A percentile compares a stretch with the other conserved stretches of the same genome.
These are phyloP conservation scores for Penicillium sp. DNA, from an alignment of 2,329 filamentous ascomycete genomes.

Conservation along the genomic window DNA sequence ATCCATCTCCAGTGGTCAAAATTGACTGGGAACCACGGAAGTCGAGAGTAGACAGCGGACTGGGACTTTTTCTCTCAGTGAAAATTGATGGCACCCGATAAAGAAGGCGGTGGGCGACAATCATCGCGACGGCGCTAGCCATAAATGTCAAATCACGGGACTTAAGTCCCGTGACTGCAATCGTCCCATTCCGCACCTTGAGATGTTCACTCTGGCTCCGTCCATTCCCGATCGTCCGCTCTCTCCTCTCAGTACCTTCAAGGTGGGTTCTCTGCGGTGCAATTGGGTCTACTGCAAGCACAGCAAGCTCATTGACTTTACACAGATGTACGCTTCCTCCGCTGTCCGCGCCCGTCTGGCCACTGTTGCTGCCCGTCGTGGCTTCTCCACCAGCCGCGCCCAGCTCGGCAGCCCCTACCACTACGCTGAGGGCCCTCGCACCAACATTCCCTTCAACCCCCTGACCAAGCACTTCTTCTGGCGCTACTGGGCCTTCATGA, in stretches of 20 bases:
- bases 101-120: constrained; percentile 25
- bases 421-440: constrained; percentile 93
- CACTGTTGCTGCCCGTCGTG: constrained; percentile 78
- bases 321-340: constrained; percentile 74
- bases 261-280: constrained; percentile 27
- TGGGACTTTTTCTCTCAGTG: constrained; percentile 25
- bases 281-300: constrained; percentile 41
- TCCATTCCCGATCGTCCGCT: constrained; percentile 24
- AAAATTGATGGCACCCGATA: constrained; percentile 35
- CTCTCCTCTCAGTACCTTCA: constrained; percentile 27
- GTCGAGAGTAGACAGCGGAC: constrained; percentile 12
- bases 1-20: constrained; percentile 56
- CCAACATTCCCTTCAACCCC: constrained; percentile 97
- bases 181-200: constrained; percentile 24
- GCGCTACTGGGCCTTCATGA: constrained; percentile 79
- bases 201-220: constrained; percentile 23
- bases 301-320: constrained; percentile 16
- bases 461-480: constrained; percentile 79
- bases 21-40: constrained; percentile 16
- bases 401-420: constrained; percentile 91
- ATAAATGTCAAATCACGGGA: constrained; percentile 2
- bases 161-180: constrained; percentile 11
- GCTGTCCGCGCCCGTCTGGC: constrained; percentile 62
- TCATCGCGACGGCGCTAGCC: not conserved
- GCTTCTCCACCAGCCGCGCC: constrained; percentile 86